phyloP scores from a whole-genome alignment of 2,329 filamentous ascomycete genomes.

The Periconia sp. region DNA sequence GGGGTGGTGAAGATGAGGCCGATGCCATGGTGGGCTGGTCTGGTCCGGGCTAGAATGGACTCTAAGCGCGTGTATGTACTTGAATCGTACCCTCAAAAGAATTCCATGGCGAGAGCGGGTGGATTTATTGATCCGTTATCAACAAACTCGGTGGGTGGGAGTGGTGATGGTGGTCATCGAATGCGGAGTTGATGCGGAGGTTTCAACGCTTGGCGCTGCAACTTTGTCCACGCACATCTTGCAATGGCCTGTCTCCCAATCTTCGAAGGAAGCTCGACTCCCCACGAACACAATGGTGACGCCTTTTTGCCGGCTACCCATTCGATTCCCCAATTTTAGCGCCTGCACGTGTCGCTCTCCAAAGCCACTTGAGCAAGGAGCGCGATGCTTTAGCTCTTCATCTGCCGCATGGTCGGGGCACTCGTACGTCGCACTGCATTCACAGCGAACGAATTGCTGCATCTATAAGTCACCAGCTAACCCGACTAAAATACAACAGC shows the following conservation, averaged over 20 bases:
- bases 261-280: no score
- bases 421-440: conserved; percentile 23
- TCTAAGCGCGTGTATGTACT: no score
- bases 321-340: conserved; percentile 3
- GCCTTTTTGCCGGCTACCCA: conserved; percentile 21
- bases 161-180: no score
- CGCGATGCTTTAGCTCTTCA: conserved; percentile 32
- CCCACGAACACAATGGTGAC: conserved; percentile 21
- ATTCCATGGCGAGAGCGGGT: no score
- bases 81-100: no score
- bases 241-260: no score
- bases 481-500: conserved; percentile 48
- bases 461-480: not conserved
- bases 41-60: no score
- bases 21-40: conserved; percentile 23
- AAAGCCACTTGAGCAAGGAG: conserved; percentile 15
- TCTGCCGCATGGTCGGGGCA: conserved; percentile 33
- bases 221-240: no score
- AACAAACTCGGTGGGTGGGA: no score
- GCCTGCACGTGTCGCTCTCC: conserved; percentile 24
- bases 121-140: no score
- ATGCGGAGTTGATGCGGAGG: no score
- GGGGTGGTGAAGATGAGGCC: conserved; percentile 11
- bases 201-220: no score
- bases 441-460: not conserved